phyloP scores from a whole-genome alignment of 176 grass and related monocot species.

The Musa itinerans region DNA sequence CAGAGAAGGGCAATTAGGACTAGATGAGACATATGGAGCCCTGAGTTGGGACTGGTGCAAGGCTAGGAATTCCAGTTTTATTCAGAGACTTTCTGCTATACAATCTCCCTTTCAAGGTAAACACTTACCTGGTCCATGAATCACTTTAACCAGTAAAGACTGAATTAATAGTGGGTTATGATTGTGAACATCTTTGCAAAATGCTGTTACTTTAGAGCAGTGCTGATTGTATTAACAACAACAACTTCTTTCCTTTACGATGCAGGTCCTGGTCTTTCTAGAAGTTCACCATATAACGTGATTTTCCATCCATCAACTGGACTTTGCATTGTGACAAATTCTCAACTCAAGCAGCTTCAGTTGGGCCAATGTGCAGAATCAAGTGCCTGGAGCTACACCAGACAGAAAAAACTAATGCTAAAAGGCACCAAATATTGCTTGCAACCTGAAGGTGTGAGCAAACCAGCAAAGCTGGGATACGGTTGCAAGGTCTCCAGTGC shows the following conservation, averaged over 20 bases:
- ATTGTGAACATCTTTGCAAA: neutral
- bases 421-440: constrained; percentile 54
- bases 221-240: neutral
- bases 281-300: constrained; percentile 37
- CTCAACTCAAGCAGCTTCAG: constrained; percentile 33
- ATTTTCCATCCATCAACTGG: constrained; percentile 80
- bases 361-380: constrained; percentile 56
- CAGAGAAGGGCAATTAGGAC: constrained; percentile 57
- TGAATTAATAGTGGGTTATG: neutral
- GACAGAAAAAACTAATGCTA: constrained; percentile 31
- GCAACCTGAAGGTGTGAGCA: constrained; percentile 31
- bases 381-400: constrained; percentile 68
- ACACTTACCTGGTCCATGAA: neutral
- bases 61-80: constrained; percentile 65
- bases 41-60: constrained; percentile 69
- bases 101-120: constrained; percentile 81
- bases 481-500: constrained; percentile 47
- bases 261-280: constrained; percentile 67
- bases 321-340: constrained; percentile 51
- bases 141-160: neutral
- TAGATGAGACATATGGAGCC: constrained; percentile 84
- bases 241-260: constrained; percentile 15
- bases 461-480: constrained; percentile 33
- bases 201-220: neutral
- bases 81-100: constrained; percentile 52